phyloP scores from a whole-genome alignment of 148 eudicot species.

The Spergularia marina region DNA sequence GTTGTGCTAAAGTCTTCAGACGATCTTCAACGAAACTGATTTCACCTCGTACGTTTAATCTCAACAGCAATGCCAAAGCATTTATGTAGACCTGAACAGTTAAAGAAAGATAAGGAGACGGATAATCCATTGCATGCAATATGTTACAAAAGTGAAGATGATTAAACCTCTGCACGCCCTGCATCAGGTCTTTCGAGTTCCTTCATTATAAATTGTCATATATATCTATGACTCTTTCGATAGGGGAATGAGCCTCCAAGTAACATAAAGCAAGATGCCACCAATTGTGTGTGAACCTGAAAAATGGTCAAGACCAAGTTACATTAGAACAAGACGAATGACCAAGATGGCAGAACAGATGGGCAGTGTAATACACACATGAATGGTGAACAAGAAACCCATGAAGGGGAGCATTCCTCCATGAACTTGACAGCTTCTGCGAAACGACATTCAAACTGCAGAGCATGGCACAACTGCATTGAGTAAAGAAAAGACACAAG shows the following conservation, averaged over 20 bases:
- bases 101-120: conserved; percentile 1
- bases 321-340: neutral
- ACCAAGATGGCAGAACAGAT: neutral
- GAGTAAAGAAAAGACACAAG: conserved; percentile 10
- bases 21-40: conserved; percentile 44
- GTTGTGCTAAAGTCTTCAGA: conserved; percentile 48
- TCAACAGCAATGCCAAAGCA: conserved; percentile 70
- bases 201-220: conserved; percentile 65
- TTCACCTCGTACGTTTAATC: conserved; percentile 66
- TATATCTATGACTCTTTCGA: conserved; percentile 51
- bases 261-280: conserved; percentile 96
- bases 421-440: conserved; percentile 83
- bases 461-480: conserved; percentile 84
- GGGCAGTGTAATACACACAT: conserved; percentile 44
- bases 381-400: conserved; percentile 66
- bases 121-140: neutral
- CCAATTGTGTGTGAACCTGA: conserved; percentile 92
- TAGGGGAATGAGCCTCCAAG: conserved; percentile 75
- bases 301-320: conserved; percentile 14
- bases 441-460: conserved; percentile 71
- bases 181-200: conserved; percentile 76
- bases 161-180: conserved; percentile 53
- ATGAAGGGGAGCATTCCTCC: conserved; percentile 66
- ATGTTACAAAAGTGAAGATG: neutral
- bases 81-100: conserved; percentile 65